Evolutionary conservation across 371 early-diverging fungal genomes (phyloP).

Genomic region (Mortierella sp.): DNA sequence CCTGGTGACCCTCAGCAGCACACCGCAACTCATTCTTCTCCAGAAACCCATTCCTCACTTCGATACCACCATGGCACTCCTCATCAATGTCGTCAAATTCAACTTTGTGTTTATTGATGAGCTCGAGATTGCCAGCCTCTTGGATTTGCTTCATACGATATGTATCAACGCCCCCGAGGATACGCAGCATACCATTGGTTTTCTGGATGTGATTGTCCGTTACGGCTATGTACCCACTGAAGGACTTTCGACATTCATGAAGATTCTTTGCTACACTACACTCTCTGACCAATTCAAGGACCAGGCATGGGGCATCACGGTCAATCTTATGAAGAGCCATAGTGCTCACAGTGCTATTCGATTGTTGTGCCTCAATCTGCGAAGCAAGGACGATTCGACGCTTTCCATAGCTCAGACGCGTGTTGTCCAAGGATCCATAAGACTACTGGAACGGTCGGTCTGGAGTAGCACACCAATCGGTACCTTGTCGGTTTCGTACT

Average conservation of each 20-base stretch:
- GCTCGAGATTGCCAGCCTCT: slow-evolving; percentile 64
- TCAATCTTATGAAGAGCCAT: slow-evolving; percentile 73
- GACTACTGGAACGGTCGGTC: slow-evolving; percentile 62
- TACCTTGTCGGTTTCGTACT: slow-evolving; percentile 49
- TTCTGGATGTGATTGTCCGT: slow-evolving; percentile 76
- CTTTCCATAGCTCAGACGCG: slow-evolving; percentile 38
- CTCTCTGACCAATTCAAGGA: slow-evolving; percentile 53
- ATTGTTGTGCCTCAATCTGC: slow-evolving; percentile 66
- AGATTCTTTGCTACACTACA: slow-evolving; percentile 65
- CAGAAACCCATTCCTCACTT: slow-evolving; percentile 56
- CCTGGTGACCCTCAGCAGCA: slow-evolving; percentile 41
- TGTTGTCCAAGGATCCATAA: slow-evolving; percentile 63
- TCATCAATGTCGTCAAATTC: slow-evolving; percentile 73
- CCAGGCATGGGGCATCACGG: slow-evolving; percentile 68
- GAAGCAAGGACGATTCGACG: slow-evolving; percentile 44
- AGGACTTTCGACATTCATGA: slow-evolving; percentile 64
- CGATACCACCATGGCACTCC: slow-evolving; percentile 63
- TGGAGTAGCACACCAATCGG: slow-evolving; percentile 63
- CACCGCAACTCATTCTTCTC: slow-evolving; percentile 38
- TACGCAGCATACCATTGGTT: slow-evolving; percentile 64
- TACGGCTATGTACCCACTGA: slow-evolving; percentile 74
- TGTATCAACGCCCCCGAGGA: slow-evolving; percentile 62
- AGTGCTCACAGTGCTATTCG: slow-evolving; percentile 71
- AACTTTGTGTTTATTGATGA: slow-evolving; percentile 76
- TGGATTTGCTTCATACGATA: slow-evolving; percentile 62